Conservation (phyloP, 2,329 filamentous ascomycete genomes). For the Zymoseptoria tritici region DNA sequence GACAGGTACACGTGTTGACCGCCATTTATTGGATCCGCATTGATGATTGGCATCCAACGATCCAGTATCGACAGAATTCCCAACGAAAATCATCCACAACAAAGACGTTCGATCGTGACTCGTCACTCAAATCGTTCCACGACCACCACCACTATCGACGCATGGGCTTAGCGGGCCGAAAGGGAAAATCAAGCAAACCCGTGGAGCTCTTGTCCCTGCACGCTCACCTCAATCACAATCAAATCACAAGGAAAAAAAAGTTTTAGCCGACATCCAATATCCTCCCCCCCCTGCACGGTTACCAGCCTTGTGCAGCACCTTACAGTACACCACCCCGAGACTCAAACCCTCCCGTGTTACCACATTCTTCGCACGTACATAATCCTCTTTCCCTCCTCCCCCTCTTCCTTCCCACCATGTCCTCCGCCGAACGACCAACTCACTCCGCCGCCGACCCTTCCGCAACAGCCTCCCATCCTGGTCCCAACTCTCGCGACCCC, state of each 20-base stretch:
- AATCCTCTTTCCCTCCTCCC: background rate
- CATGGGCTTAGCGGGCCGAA: background rate
- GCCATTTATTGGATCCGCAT: background rate
- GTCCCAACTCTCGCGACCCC: constrained; percentile 2
- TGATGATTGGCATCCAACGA: background rate
- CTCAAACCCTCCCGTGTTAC: background rate
- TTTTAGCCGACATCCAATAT: background rate
- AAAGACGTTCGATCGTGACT: background rate
- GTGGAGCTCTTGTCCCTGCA: background rate
- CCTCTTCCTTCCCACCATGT: background rate
- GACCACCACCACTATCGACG: background rate
- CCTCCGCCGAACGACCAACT: background rate
- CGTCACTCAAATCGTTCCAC: background rate
- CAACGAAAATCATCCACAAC: background rate
- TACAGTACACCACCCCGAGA: background rate
- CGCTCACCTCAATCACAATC: background rate
- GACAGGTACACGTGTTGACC: background rate
- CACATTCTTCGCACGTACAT: background rate
- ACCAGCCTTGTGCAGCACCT: background rate
- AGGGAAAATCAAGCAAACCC: background rate
- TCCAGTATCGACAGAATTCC: background rate
- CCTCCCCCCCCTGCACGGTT: background rate
- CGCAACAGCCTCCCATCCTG: background rate
- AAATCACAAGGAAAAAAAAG: background rate
- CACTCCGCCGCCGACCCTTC: background rate